Evolutionary conservation across 352 stramenopile species (phyloP), one percentile per base, ranked within the genome.

Genomic region (Pythium plurisporium): DNA sequence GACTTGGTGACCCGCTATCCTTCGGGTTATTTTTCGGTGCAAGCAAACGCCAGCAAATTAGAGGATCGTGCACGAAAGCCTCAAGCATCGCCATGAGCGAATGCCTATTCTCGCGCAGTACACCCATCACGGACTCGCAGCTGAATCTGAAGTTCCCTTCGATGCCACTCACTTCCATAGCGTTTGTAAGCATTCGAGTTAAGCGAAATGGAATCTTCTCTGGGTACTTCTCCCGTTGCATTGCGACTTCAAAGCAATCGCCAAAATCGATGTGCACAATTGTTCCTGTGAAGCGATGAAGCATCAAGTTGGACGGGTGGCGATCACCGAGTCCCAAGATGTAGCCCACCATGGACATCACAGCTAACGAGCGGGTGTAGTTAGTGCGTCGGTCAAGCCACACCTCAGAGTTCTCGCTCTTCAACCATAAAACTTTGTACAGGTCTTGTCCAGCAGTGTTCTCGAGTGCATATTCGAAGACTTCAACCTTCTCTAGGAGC

Each of bases 331-430:
- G 85, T 45, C 98, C 98, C 38, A 99, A 75, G 60, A 99, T 99
- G 66, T 99, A 99, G 12, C 98, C 98, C 22, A 99, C 98, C 92
- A 99, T 99, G 38, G 89, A 99, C 97, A 99, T 99, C 15, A 99
- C 97, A 3, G 98, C 98, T 19, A 99, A 76, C 46, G 94, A 97
- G 1, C 97, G 86, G 20, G 97, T 99, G 63, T 97, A 99, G 69
- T 98, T 99, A 30, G 95, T 98, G 19, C 98, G 85, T 10, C 97
- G 89, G 48, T 99, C 97, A 10, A 99, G 82, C 98, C 98, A 99
- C 54, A 99, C 91, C 59, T 99, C 97, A 63, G 95, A 99, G 73
- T 98, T 98, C 62, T 97, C 95, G 44, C 89, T 98, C 77, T 99
- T 99, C 25, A 99, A 86, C 97, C 97, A 99, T 41, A 99, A 72